phyloP scores from a whole-genome alignment of 345 rosid genomes.

The Eutrema heterophyllum region DNA sequence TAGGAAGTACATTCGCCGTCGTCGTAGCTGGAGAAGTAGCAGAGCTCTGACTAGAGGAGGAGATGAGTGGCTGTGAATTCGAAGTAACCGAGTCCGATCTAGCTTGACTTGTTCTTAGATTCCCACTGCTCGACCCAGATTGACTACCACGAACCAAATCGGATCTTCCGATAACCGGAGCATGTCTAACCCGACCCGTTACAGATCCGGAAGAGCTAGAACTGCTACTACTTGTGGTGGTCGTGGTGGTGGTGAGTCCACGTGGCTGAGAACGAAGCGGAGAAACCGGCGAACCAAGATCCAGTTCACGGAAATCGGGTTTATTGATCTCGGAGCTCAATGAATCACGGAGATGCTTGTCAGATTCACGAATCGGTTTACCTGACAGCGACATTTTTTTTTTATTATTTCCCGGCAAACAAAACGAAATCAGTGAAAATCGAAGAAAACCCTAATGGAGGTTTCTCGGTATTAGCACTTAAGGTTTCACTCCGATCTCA shows the following conservation, averaged over 20 bases:
- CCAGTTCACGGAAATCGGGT: slow-evolving; percentile 92
- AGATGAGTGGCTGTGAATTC: slow-evolving; percentile 38
- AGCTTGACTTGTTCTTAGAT: slow-evolving; percentile 33
- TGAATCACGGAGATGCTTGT: slow-evolving; percentile 53
- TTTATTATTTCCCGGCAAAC: not conserved
- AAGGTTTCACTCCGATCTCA: not conserved
- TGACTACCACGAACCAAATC: slow-evolving; percentile 34
- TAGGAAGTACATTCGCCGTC: slow-evolving; percentile 55
- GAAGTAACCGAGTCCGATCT: slow-evolving; percentile 69
- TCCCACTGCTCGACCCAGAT: slow-evolving; percentile 38
- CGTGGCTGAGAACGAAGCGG: slow-evolving; percentile 65
- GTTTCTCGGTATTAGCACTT: not conserved
- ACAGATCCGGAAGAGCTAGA: slow-evolving; percentile 90
- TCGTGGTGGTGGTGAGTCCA: slow-evolving; percentile 32
- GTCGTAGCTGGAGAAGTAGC: slow-evolving; percentile 56
- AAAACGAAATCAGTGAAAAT: not conserved
- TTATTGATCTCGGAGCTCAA: slow-evolving; percentile 60
- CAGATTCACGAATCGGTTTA: slow-evolving; percentile 41
- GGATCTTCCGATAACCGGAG: slow-evolving; percentile 34
- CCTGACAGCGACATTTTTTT: slow-evolving; percentile 55
- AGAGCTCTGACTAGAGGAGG: slow-evolving; percentile 51
- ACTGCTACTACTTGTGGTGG: slow-evolving; percentile 44
- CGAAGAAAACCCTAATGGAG: slow-evolving; percentile 4
- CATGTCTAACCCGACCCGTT: slow-evolving; percentile 44
- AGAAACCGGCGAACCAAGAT: slow-evolving; percentile 96